These are phyloP conservation scores for Kwoniella botswanensis DNA, from an alignment of 768 basidiomycete species.

Conservation along the genomic window DNA sequence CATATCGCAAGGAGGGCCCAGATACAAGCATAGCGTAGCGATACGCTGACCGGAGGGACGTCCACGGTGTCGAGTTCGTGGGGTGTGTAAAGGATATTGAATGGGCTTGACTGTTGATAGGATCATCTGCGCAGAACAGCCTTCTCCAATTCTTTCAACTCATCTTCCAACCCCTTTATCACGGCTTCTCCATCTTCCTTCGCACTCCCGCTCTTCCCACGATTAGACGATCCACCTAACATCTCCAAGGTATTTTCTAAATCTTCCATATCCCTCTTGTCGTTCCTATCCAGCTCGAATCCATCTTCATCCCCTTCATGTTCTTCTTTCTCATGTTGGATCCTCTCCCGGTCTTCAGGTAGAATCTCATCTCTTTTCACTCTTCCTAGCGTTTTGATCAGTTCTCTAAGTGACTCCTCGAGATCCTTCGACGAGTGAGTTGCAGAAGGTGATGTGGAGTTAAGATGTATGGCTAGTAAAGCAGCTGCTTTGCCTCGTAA, in stretches of 20 bases:
- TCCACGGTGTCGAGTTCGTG: too few relatives aligned
- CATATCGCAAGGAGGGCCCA: too few relatives aligned
- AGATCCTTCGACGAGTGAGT: not conserved
- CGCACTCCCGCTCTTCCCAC: not conserved
- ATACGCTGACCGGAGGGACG: too few relatives aligned
- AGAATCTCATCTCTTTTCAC: constrained; percentile 74
- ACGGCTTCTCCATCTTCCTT: constrained; percentile 19
- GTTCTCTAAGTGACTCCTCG: constrained; percentile 62
- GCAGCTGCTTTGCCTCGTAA: constrained; percentile 75
- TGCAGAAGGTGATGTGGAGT: constrained; percentile 7
- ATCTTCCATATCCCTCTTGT: constrained; percentile 62
- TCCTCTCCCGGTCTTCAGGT: constrained; percentile 76
- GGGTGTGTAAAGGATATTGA: too few relatives aligned
- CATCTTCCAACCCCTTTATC: constrained; percentile 23
- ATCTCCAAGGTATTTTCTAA: constrained; percentile 60
- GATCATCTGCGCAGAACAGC: constrained; percentile 7
- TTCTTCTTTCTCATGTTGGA: constrained; percentile 68
- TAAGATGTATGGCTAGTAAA: constrained; percentile 61
- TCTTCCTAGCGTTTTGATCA: constrained; percentile 63
- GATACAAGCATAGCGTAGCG: too few relatives aligned
- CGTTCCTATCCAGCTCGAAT: constrained; percentile 37
- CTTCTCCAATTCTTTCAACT: constrained; percentile 30
- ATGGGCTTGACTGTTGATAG: not conserved
- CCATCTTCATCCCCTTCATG: constrained; percentile 50
- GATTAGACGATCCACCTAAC: constrained; percentile 32